Conservation (phyloP, 2,329 filamentous ascomycete genomes). For the Fonsecaea multimorphosa region DNA sequence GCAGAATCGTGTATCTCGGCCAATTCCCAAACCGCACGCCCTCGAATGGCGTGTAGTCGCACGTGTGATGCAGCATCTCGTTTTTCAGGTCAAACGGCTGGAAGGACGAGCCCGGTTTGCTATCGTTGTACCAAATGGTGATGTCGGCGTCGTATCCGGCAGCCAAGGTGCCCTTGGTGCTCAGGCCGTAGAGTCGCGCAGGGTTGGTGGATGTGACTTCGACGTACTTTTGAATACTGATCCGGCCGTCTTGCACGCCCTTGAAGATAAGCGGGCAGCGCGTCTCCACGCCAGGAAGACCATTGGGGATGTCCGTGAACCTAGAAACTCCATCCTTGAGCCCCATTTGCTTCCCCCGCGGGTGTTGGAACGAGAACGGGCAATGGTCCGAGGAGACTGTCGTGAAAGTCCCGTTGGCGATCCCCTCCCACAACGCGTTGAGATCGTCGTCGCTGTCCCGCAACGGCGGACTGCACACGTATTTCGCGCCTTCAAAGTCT, state of each 20-base stretch:
- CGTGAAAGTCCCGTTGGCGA: constrained; percentile 61
- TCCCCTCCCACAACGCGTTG: constrained; percentile 57
- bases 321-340: constrained; percentile 25
- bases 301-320: constrained; percentile 53
- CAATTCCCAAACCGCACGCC: constrained; percentile 43
- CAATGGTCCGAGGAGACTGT: constrained; percentile 59
- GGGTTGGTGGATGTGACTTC: constrained; percentile 52
- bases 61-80: constrained; percentile 44
- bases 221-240: constrained; percentile 45
- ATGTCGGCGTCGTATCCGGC: constrained; percentile 53
- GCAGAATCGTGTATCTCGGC: constrained; percentile 45
- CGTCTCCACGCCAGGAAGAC: constrained; percentile 52
- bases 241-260: constrained; percentile 30
- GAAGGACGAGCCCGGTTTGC: constrained; percentile 2
- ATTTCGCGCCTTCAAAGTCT: constrained; percentile 57
- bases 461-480: constrained; percentile 60
- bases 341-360: constrained; percentile 47
- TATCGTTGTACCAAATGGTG: constrained; percentile 49
- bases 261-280: constrained; percentile 49
- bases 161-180: constrained; percentile 48
- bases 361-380: constrained; percentile 48
- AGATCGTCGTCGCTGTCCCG: constrained; percentile 56
- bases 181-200: constrained; percentile 52
- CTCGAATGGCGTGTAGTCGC: constrained; percentile 47
- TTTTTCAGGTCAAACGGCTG: constrained; percentile 39